These are phyloP conservation scores for Triangularia verruculosa DNA, from an alignment of 2,329 filamentous ascomycete species.

Conservation along the genomic window DNA sequence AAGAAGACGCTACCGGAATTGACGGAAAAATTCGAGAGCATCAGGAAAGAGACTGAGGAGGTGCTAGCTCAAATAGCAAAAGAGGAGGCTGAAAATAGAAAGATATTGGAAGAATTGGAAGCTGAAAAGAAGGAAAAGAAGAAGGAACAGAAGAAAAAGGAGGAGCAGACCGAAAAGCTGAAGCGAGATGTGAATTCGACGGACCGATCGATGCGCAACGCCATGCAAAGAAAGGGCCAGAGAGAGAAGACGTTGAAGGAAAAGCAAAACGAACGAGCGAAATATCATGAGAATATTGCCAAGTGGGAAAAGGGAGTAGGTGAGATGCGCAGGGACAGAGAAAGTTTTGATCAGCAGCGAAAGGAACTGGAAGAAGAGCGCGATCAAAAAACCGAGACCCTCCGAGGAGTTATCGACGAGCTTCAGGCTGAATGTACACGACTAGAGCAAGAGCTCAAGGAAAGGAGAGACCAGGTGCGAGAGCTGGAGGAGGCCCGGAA, in stretches of 20 bases:
- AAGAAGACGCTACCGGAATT: constrained; percentile 72
- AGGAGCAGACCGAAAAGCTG: constrained; percentile 81
- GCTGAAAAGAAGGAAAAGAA: constrained; percentile 77
- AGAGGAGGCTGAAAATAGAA: constrained; percentile 68
- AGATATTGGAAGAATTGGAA: constrained; percentile 64
- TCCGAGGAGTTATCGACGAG: constrained; percentile 54
- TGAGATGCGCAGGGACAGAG: constrained; percentile 55
- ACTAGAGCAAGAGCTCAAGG: constrained; percentile 70
- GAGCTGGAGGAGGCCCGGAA: constrained; percentile 69
- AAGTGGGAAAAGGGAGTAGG: constrained; percentile 65
- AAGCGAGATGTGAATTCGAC: constrained; percentile 76
- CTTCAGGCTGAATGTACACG: constrained; percentile 62
- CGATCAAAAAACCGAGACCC: constrained; percentile 49
- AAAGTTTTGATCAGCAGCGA: constrained; percentile 54
- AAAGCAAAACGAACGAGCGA: constrained; percentile 65
- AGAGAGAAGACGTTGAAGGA: constrained; percentile 71
- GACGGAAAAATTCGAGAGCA: constrained; percentile 74
- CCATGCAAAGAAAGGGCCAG: constrained; percentile 74
- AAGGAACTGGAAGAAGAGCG: constrained; percentile 49
- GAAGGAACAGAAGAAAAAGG: constrained; percentile 79
- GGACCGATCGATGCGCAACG: constrained; percentile 76
- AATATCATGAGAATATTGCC: constrained; percentile 65
- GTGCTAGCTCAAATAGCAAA: constrained; percentile 66
- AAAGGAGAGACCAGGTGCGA: constrained; percentile 69
- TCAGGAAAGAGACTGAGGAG: constrained; percentile 82